These are phyloP conservation scores for Curvularia hawaiiensis DNA, from an alignment of 2,329 filamentous ascomycete species.

Conservation along the genomic window DNA sequence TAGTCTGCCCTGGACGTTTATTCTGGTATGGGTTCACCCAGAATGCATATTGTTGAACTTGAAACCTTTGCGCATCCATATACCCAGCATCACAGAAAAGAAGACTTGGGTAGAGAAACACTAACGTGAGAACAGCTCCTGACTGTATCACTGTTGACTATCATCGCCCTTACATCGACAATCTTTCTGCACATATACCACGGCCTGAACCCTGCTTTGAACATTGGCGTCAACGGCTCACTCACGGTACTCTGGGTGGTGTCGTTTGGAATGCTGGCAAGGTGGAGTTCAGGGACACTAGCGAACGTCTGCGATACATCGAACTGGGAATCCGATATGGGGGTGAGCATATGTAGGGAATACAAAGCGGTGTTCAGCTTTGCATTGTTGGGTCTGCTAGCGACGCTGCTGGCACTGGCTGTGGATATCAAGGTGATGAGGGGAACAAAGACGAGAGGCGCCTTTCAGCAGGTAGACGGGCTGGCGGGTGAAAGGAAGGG, in stretches of 20 bases:
- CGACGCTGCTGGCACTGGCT: conserved; percentile 53
- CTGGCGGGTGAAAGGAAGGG: conserved; percentile 35
- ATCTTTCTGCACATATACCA: conserved; percentile 57
- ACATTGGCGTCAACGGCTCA: conserved; percentile 56
- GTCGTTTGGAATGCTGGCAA: conserved; percentile 58
- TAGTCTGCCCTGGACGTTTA: conserved; percentile 63
- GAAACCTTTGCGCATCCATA: neutral
- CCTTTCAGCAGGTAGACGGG: conserved; percentile 56
- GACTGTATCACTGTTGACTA: conserved; percentile 57
- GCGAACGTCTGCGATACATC: conserved; percentile 55
- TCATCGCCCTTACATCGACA: conserved; percentile 55
- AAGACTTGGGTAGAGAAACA: neutral
- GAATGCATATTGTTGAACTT: neutral
- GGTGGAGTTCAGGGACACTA: conserved; percentile 61
- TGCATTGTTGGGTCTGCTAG: conserved; percentile 54
- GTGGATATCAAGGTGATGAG: conserved; percentile 57
- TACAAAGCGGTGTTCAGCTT: conserved; percentile 68
- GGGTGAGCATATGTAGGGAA: conserved; percentile 61
- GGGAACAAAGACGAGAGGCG: conserved; percentile 51
- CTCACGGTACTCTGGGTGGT: conserved; percentile 59
- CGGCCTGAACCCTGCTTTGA: conserved; percentile 59
- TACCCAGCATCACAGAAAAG: neutral
- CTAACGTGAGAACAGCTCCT: conserved; percentile 52
- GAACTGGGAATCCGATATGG: conserved; percentile 60
- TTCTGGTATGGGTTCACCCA: conserved; percentile 53